Base-by-base conservation (phyloP, 139 green algal genomes). In the Chlamydomonas schloesseri region DNA sequence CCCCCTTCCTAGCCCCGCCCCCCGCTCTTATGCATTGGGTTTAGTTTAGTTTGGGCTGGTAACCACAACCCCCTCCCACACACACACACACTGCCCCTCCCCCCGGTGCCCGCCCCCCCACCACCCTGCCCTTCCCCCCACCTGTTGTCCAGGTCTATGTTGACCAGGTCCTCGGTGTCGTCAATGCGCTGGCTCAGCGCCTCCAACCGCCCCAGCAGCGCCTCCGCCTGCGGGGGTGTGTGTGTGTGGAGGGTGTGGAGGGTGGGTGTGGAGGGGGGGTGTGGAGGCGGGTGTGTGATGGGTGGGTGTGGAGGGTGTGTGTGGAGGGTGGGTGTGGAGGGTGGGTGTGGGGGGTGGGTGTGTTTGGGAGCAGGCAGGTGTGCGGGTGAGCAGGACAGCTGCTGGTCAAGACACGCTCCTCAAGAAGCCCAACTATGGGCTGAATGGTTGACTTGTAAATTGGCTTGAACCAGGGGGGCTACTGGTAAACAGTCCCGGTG, bases 141-240 rank as follows among this genome's bases (percentile, higher is more conserved):
- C 78, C 78, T 84, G 71, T 92, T 95, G 86, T 98, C 96, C 68
- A 97, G 92, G 88, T 97, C 90, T 58, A 98, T 98, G 79, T 97
- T 96, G 68, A 98, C 94, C 80, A 96, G 96, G 83, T 98, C 96
- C 92, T 98, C 95, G 31, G 95, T 97, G 91, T 98, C 95, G 71
- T 98, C 95, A 71, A 98, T 96, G 81, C 96, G 97, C 89, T 98
- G 95, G 26, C 82, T 89, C 64, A 98, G 92, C 53, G 94, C 94
- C n/a, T 88, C 53, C 70, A 97, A 87, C 77, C 95, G 94, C 72
- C 94, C 95, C 78, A 88, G 93, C 46, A 92, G 95, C 72, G 94
- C 93, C 88, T 97, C 93, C 4, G 93, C 67, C 73, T 93, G 90
- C 2, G 81, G 64, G 55, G 23, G 24, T 26, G 8, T 8, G 6